These are phyloP conservation scores for Venturia asperata DNA, from an alignment of 2,329 filamentous ascomycete species.

Conservation along the genomic window DNA sequence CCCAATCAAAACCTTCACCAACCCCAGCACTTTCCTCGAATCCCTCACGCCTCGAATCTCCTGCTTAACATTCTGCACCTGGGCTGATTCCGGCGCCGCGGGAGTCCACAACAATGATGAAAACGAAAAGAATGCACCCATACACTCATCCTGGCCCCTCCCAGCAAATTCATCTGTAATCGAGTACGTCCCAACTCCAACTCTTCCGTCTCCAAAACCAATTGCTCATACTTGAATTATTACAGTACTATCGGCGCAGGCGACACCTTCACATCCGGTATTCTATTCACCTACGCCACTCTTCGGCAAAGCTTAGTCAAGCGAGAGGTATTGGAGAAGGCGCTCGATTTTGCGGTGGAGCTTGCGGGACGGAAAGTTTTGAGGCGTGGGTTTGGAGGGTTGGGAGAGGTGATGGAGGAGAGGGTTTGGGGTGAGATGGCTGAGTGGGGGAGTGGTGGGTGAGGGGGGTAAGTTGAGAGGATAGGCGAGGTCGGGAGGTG, in stretches of 20 bases:
- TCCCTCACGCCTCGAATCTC: constrained; percentile 22
- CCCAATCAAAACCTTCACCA: constrained; percentile 1
- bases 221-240: no score
- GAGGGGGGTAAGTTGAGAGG: no score
- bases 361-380: constrained; percentile 62
- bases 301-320: constrained; percentile 23
- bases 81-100: constrained; percentile 50
- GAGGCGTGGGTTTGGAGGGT: constrained; percentile 56
- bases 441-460: no score
- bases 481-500: no score
- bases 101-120: not conserved
- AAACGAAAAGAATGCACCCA: no score
- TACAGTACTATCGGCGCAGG: constrained; percentile 63
- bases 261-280: constrained; percentile 68
- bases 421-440: no score
- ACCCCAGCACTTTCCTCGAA: constrained; percentile 5
- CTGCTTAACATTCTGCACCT: constrained; percentile 48
- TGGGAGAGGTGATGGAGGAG: constrained; percentile 30
- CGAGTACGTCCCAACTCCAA: constrained; percentile 54
- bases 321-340: constrained; percentile 35
- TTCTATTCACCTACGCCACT: constrained; percentile 54
- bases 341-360: constrained; percentile 55
- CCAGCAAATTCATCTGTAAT: constrained; percentile 34
- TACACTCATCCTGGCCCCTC: no score
- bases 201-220: no score